phyloP scores from a whole-genome alignment of 129 eudicot species.

The Lactuca sativa region DNA sequence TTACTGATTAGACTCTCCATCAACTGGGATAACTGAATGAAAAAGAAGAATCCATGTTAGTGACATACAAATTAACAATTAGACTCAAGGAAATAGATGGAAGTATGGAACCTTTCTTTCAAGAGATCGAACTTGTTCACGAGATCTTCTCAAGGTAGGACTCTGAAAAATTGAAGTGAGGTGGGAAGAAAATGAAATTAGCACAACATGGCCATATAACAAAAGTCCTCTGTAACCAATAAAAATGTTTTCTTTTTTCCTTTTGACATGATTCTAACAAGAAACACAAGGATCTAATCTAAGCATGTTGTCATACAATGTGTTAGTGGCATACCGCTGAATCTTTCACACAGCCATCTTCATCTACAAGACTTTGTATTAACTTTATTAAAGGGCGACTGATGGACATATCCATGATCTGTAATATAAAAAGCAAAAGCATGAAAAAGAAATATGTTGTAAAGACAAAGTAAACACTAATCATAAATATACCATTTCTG shows the following conservation, averaged over 20 bases:
- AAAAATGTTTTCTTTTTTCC: too few species aligned
- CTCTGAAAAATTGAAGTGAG: conserved; percentile 44
- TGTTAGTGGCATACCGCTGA: conserved; percentile 67
- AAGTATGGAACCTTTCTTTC: conserved; percentile 68
- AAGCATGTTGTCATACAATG: neutral
- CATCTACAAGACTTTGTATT: conserved; percentile 16
- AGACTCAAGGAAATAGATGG: conserved; percentile 5
- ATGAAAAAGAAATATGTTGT: too few species aligned
- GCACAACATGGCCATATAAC: too few species aligned
- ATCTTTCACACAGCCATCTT: conserved; percentile 74
- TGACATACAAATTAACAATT: conserved; percentile 2
- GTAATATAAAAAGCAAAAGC: conserved; percentile 16
- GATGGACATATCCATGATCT: conserved; percentile 64
- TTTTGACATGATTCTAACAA: too few species aligned
- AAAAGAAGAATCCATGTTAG: conserved; percentile 21
- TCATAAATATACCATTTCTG: conserved; percentile 47
- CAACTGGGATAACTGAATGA: conserved; percentile 67
- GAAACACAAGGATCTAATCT: neutral
- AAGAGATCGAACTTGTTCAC: conserved; percentile 70
- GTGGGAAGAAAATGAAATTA: neutral
- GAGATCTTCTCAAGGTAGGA: conserved; percentile 67
- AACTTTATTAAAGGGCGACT: conserved; percentile 61
- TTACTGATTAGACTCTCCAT: conserved; percentile 67
- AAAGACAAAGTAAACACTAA: neutral
- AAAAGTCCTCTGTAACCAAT: too few species aligned